Evolutionary conservation across 164 flowering plant species (phyloP), one percentile per base, ranked within the genome.

Genomic region (Umbellularia californica): DNA sequence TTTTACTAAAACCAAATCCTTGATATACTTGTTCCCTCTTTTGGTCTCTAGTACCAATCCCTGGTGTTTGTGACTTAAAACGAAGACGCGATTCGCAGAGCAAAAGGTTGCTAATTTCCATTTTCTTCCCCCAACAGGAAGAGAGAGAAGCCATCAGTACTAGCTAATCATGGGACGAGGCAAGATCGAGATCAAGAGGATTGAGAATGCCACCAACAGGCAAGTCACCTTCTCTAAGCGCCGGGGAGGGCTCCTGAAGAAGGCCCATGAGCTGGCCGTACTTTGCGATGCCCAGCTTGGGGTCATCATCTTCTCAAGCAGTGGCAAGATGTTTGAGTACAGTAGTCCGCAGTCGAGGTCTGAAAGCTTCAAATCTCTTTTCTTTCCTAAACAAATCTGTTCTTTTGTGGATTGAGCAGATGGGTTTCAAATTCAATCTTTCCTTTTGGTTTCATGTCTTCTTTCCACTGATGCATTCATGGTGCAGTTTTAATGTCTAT

Each of bases 251-350:
- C 80, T 86, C 22, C 58, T 86, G 79, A 86, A 86, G 84, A 86
- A 86, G 77, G 84, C 88, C 15, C 84, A 76, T 72, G 88, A 86
- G 64, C 88, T 86, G 13, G 77, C 87, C 3, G 82, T 86, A 24
- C 85, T 86, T 3, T 86, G 88, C 22, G 88, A 86, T 78, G 88
- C 88, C 17, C 88, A 86, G 68, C 81, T 86, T 17, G 88, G 83
- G 5, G 81, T 84, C 81, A 77, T 86, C 81, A 52, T 86, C 80
- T 84, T 86, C 82, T 86, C 88, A 0, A 74, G 75, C 74, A 78
- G 82, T 9, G 87, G 88, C 20, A 84, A 82, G 74, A 28, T 80
- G 77, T 80, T 62, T 20, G 79, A 80, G 62, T 82, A 77, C 74
- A 65, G 75, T 79, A 82, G 77, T 52, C 65, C 74, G 0, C 70